Conservation (phyloP, 2,329 filamentous ascomycete species). For the Clathrospora elynae region DNA sequence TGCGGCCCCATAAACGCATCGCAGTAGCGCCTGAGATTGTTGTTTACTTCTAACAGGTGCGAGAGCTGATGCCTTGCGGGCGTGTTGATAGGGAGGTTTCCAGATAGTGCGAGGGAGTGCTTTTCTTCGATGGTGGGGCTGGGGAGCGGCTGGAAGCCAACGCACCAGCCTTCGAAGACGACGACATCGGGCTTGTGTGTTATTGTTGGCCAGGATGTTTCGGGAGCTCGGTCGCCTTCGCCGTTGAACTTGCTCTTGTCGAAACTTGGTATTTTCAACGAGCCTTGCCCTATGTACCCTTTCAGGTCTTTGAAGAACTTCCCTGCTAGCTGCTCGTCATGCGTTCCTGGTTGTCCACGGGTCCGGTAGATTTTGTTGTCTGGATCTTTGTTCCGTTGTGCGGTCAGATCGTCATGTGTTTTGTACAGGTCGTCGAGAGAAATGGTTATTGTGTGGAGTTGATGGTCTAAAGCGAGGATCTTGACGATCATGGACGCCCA, state of each 20-base stretch:
- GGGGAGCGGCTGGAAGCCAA: constrained; percentile 75
- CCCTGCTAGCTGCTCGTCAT: constrained; percentile 71
- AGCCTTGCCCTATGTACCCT: constrained; percentile 53
- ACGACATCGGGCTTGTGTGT: constrained; percentile 67
- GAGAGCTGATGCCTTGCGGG: constrained; percentile 61
- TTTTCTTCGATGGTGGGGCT: constrained; percentile 60
- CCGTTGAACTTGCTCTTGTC: constrained; percentile 81
- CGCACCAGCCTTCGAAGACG: constrained; percentile 89
- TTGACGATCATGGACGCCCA: constrained; percentile 60
- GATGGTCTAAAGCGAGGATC: constrained; percentile 29
- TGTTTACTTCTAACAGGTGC: constrained; percentile 64
- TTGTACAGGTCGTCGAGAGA: constrained; percentile 86
- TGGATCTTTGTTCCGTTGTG: constrained; percentile 67
- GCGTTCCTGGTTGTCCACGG: constrained; percentile 81
- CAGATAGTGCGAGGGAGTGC: constrained; percentile 59
- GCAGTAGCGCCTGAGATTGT: constrained; percentile 60
- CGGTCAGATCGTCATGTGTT: constrained; percentile 68
- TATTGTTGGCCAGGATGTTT: constrained; percentile 65
- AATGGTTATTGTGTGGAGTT: constrained; percentile 39
- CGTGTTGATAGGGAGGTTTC: constrained; percentile 52
- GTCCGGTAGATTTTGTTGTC: constrained; percentile 78
- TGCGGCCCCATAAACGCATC: constrained; percentile 50
- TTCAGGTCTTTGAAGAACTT: constrained; percentile 66
- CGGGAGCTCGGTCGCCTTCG: constrained; percentile 73
- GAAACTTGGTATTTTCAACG: constrained; percentile 71